Evolutionary conservation across 108 stramenopile genomes (phyloP).

Genomic region (Stephanodiscus minutulus): DNA sequence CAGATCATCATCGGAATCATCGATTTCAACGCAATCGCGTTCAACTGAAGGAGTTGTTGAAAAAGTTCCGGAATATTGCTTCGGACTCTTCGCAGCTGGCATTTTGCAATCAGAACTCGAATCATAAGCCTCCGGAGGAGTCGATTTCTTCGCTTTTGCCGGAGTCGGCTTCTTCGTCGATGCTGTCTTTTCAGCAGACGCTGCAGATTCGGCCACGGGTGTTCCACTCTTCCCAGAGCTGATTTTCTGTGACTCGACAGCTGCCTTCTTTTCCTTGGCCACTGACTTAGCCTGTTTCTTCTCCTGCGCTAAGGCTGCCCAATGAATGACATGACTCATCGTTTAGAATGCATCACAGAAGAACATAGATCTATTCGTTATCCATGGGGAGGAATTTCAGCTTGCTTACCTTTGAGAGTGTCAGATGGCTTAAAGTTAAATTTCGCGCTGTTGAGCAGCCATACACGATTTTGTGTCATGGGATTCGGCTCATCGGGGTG

Average conservation of each 20-base stretch:
- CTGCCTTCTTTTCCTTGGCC: conserved; percentile 14
- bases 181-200: background rate
- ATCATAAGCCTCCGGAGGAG: conserved; percentile 1
- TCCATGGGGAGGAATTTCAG: background rate
- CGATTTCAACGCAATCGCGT: background rate
- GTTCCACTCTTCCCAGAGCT: conserved; percentile 19
- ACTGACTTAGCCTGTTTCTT: background rate
- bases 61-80: background rate
- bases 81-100: conserved; percentile 21
- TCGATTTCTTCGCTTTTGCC: conserved; percentile 6
- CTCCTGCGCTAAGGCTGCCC: background rate
- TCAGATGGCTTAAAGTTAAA: conserved; percentile 19
- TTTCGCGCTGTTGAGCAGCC: conserved; percentile 10
- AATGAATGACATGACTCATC: background rate
- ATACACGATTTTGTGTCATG: conserved; percentile 15
- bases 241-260: background rate
- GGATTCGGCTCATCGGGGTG: conserved; percentile 13
- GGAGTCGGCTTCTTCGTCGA: conserved; percentile 6
- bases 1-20: background rate
- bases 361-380: background rate
- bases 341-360: background rate
- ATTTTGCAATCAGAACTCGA: conserved; percentile 2
- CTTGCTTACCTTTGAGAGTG: conserved; percentile 6
- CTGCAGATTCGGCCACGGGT: background rate
- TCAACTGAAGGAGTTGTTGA: background rate